Conservation (phyloP, 192 early-diverging fungal genomes). For the Podila epicladia region DNA sequence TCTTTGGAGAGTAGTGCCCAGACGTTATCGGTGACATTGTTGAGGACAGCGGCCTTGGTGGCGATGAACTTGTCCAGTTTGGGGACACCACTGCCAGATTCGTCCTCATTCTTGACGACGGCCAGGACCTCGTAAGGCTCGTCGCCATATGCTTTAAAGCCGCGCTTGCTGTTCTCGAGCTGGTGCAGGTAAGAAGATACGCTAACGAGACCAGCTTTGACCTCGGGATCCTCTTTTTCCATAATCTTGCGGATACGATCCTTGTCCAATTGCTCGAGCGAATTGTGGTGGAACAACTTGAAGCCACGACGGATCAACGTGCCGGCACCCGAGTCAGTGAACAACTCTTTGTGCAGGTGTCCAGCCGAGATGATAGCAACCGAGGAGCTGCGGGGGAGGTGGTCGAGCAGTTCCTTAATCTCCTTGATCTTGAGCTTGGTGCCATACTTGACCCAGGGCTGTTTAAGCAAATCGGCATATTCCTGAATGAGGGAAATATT, state of each 20-base stretch:
- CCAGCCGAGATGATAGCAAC: slow-evolving; percentile 99
- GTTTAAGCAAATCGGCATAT: slow-evolving; percentile 93
- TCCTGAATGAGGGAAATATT: slow-evolving; percentile 65
- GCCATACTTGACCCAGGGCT: slow-evolving; percentile 98
- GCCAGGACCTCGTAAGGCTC: slow-evolving; percentile 94
- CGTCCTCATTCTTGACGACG: slow-evolving; percentile 70
- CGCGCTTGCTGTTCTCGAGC: slow-evolving; percentile 65
- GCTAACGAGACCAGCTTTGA: slow-evolving; percentile 70
- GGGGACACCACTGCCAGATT: slow-evolving; percentile 58
- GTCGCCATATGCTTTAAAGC: slow-evolving; percentile 88
- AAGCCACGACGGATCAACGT: slow-evolving; percentile 97
- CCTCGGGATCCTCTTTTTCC: slow-evolving; percentile 75
- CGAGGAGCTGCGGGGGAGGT: slow-evolving; percentile 95
- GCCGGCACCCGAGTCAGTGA: slow-evolving; percentile 97
- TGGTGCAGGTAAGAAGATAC: slow-evolving; percentile 80
- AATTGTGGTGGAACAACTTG: slow-evolving; percentile 80
- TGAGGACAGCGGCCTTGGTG: slow-evolving; percentile 85
- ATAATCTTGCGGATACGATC: slow-evolving; percentile 85
- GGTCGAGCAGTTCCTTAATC: slow-evolving; percentile 97
- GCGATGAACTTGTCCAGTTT: slow-evolving; percentile 92
- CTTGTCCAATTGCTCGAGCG: slow-evolving; percentile 75
- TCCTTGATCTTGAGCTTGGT: slow-evolving; percentile 98
- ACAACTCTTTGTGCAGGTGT: slow-evolving; percentile 99
- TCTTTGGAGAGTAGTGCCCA: slow-evolving; percentile 92
- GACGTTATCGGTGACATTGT: slow-evolving; percentile 96